phyloP scores from a whole-genome alignment of 257 asterid genomes.

The Lithospermum erythrorhizon region DNA sequence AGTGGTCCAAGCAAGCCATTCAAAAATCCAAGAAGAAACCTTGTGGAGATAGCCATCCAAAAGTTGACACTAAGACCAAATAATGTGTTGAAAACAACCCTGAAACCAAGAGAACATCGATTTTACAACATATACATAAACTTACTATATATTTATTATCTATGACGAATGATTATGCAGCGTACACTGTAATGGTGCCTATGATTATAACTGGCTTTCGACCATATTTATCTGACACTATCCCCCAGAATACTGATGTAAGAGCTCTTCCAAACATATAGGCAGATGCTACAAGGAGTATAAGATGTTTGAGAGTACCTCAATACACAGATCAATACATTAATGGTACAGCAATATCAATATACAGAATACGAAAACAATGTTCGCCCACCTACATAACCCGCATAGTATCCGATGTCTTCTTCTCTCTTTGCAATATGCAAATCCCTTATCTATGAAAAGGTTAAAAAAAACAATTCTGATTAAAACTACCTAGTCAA shows the following conservation, averaged over 20 bases:
- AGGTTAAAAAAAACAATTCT: neutral
- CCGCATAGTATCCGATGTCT: slow-evolving; percentile 60
- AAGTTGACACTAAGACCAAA: slow-evolving; percentile 73
- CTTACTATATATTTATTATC: neutral
- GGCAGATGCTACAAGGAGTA: slow-evolving; percentile 37
- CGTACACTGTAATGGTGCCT: slow-evolving; percentile 34
- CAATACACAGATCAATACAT: neutral
- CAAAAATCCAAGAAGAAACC: slow-evolving; percentile 80
- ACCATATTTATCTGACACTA: slow-evolving; percentile 55
- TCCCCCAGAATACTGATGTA: slow-evolving; percentile 61
- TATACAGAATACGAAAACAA: neutral
- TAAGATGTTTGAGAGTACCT: neutral
- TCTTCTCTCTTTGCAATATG: slow-evolving; percentile 51
- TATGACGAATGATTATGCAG: slow-evolving; percentile 1
- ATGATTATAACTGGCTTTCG: slow-evolving; percentile 65
- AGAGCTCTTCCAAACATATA: slow-evolving; percentile 63
- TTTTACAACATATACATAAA: neutral
- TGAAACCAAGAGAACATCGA: slow-evolving; percentile 13
- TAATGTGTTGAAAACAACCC: slow-evolving; percentile 64
- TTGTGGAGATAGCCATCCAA: slow-evolving; percentile 77
- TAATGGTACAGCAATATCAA: neutral
- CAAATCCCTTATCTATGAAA: slow-evolving; percentile 40
- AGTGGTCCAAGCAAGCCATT: slow-evolving; percentile 83
- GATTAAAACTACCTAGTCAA: neutral
- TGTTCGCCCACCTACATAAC: slow-evolving; percentile 41